Conservation (phyloP, 805 yeast species). For the Yamadazyma kitorensis region DNA sequence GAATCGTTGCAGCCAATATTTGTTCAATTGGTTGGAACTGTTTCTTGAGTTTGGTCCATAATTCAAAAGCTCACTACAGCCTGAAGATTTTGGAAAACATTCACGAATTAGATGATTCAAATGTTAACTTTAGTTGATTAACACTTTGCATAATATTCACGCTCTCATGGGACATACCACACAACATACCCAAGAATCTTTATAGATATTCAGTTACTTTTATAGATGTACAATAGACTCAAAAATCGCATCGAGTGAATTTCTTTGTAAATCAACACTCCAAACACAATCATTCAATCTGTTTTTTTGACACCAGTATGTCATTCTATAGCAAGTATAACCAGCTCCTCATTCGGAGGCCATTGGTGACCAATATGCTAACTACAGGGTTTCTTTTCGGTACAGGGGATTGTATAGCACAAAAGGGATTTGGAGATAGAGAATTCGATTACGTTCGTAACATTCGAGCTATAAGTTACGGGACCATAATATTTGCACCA, state of each 20-base stretch:
- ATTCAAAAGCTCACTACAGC: conserved; percentile 39
- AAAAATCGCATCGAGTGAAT: too few species aligned
- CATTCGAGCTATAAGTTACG: conserved; percentile 63
- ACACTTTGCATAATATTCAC: too few species aligned
- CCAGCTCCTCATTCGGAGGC: conserved; percentile 28
- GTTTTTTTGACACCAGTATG: conserved; percentile 2
- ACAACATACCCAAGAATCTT: too few species aligned
- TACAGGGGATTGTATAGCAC: conserved; percentile 74
- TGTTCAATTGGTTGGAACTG: conserved; percentile 45
- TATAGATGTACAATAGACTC: too few species aligned
- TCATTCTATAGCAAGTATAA: conserved; percentile 14
- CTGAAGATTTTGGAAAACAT: conserved; percentile 35
- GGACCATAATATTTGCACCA: conserved; percentile 72
- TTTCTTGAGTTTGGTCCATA: conserved; percentile 47
- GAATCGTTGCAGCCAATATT: conserved; percentile 35
- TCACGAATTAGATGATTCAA: conserved; percentile 33
- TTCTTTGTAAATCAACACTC: too few species aligned
- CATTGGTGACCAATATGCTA: conserved; percentile 44
- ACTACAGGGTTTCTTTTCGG: conserved; percentile 63
- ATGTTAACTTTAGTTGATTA: neutral
- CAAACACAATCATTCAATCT: too few species aligned
- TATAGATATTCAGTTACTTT: too few species aligned
- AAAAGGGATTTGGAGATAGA: conserved; percentile 37
- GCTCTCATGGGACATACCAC: too few species aligned
- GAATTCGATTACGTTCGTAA: conserved; percentile 56